A percentile compares a stretch with the other conserved stretches of the same genome.
Evolutionary conservation across 352 stramenopile genomes (phyloP).

Genomic region (Globisporangium mamillatum): DNA sequence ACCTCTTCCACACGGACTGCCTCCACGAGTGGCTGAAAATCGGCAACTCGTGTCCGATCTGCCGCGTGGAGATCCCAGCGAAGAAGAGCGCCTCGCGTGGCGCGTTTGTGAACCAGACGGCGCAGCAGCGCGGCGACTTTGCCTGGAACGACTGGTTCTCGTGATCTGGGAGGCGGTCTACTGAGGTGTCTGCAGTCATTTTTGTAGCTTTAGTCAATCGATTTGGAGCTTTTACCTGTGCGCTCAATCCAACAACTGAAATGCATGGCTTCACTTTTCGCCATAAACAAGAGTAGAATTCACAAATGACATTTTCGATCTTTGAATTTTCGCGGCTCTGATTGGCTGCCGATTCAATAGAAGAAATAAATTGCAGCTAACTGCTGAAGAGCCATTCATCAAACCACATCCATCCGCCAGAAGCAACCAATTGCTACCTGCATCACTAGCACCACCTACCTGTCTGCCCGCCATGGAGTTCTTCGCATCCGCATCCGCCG

Average conservation of each 20-base stretch:
- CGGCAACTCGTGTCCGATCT: conserved; percentile 83
- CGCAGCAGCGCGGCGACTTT: conserved; percentile 53
- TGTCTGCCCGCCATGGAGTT: conserved; percentile 46
- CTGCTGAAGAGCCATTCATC: neutral
- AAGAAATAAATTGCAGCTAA: neutral
- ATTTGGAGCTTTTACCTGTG: no score
- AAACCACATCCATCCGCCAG: conserved; percentile 3
- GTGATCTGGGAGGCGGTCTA: conserved; percentile 18
- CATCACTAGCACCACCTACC: conserved; percentile 16
- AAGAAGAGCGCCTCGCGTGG: conserved; percentile 36
- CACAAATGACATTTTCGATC: no score
- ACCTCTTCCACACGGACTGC: conserved; percentile 81
- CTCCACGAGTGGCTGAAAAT: conserved; percentile 81
- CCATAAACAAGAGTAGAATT: no score
- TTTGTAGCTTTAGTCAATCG: neutral
- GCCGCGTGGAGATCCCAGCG: conserved; percentile 64
- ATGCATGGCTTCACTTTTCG: no score
- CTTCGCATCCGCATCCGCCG: conserved; percentile 54
- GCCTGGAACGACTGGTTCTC: conserved; percentile 82
- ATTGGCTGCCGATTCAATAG: neutral
- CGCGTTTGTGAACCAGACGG: conserved; percentile 26
- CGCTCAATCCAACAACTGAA: no score
- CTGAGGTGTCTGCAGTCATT: no score
- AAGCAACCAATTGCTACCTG: conserved; percentile 7
- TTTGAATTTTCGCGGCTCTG: neutral